Evolutionary conservation across 352 stramenopile genomes (phyloP), one percentile per base, ranked within the genome.

Genomic region (Peronospora destructor): DNA sequence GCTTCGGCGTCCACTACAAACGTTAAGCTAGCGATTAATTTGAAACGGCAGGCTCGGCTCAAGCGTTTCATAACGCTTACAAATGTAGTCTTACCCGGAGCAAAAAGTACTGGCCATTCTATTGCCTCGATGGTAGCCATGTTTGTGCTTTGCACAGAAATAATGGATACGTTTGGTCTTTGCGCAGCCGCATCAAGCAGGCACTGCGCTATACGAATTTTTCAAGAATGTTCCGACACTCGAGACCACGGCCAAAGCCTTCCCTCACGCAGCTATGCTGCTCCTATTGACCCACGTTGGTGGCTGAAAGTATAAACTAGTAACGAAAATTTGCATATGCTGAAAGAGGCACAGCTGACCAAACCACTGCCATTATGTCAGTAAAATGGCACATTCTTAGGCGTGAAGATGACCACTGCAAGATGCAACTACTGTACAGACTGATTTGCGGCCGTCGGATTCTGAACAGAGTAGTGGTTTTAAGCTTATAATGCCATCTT

Each of bases 221-320:
- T 57, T 64, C 55, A 39, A 64, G 60, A 68, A 68, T 58, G 49
- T 58, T 64, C 36, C 55, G 45, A 65, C 49, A 58, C 41, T 58
- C 29, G 28, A 48, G 37, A 30, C 29, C 45, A 47, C 32, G 14
- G 44, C 26, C 47, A 64, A 66, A 51, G 49, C 59, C 41, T 59
- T 47, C 44, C 34, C 33, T 21, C 39, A 51, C 48, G 59, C 54
- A 64, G 53, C 59, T 63, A 44, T 60, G 48, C 38, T 43, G 45
- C 45, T 45, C 29, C 1, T 42, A 36, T 7, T 36, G 11, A n/a
- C 6, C 1, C 30, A 34, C 13, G 13, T 9, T 39, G n/a, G 14
- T 10, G 4, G 34, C 1, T 41, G 16, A 14, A 21, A 3, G 19
- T 21, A 21, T 26, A 26, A 3, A 6, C 28, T 40, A 10, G 34